A percentile compares a stretch with the other conserved stretches of the same genome.
Conservation (phyloP, 768 basidiomycete genomes). For the Russula olivacea region DNA sequence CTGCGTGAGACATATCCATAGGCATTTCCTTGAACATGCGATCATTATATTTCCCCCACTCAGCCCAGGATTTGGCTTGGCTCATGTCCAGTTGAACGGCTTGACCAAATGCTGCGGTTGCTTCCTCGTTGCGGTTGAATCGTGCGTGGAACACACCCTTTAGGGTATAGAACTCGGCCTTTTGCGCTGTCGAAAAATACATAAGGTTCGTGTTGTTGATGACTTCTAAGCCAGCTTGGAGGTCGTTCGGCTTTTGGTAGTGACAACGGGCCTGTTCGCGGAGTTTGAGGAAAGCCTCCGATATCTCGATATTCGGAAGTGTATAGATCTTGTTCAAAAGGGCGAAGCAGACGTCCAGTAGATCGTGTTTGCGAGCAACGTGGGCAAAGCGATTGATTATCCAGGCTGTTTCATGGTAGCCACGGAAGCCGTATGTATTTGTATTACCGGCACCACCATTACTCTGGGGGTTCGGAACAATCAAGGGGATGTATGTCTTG, state of each 20-base stretch:
- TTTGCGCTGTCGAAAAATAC: slow-evolving; percentile 92
- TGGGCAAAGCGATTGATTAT: slow-evolving; percentile 99
- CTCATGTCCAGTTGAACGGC: slow-evolving; percentile 95
- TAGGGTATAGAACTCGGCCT: slow-evolving; percentile 96
- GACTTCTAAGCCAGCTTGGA: slow-evolving; percentile 91
- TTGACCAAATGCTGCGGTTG: slow-evolving; percentile 86
- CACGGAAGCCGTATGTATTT: slow-evolving; percentile 87
- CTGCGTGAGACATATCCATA: slow-evolving; percentile 66
- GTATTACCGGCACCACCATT: slow-evolving; percentile 49
- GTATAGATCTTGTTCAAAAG: slow-evolving; percentile 97
- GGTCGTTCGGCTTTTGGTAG: slow-evolving; percentile 91
- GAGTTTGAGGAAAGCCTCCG: slow-evolving; percentile 97
- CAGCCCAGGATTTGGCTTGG: slow-evolving; percentile 96
- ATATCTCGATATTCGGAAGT: slow-evolving; percentile 98
- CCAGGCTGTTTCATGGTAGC: slow-evolving; percentile 99
- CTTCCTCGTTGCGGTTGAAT: slow-evolving; percentile 79
- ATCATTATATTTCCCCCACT: slow-evolving; percentile 95
- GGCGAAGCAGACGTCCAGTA: slow-evolving; percentile 92
- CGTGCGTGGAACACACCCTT: slow-evolving; percentile 98
- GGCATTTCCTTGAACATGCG: slow-evolving; percentile 86
- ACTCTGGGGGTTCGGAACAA: slow-evolving; percentile 45
- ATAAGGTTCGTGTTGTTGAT: slow-evolving; percentile 99
- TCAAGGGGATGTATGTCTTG: slow-evolving; percentile 90
- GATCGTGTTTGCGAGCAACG: slow-evolving; percentile 93
- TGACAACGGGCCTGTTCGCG: slow-evolving; percentile 98